Evolutionary conservation across 192 early-diverging fungal genomes (phyloP), one percentile per base, ranked within the genome.

Genomic region (Rhizoclosmatium sp.): DNA sequence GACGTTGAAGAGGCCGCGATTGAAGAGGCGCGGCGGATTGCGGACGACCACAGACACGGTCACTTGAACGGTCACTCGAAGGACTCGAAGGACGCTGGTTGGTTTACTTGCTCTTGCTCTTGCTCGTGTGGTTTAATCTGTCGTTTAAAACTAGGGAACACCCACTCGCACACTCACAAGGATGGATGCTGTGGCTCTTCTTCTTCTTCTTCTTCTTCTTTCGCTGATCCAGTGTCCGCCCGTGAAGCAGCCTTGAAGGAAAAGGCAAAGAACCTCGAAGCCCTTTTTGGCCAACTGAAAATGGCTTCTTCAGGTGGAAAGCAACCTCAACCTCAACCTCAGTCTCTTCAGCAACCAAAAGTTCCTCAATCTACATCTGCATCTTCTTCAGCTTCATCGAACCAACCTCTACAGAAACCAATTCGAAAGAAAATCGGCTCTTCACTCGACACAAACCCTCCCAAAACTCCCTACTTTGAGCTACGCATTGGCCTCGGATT

Each of bases 401-500:
- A 60, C 48, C 2, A 44, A 4, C 44, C 14, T 19, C 67, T 2
- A 3, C 70, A 54, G 40, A 51, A 71, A 68, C 86, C 87, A 31
- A 69, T 82, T 3, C 69, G 86, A 39, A 79, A 58, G 49, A 59
- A 58, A 47, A 83, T 89, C 9, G 66, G 80, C 21, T 81, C 84
- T 58, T 81, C 88, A 12, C 48, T 76, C 40, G 79, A 85, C 10
- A 69, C 78, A 31, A 79, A 83, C 44, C 71, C 76, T 14, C 60
- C 78, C 3, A 71, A 54, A 19, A 84, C 84, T 4, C 61, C 61
- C 2, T 67, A 76, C 66, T 90, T 90, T 81, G 86, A 88, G 71
- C 64, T 90, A 64, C 80, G 88, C 3, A 84, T 88, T 41, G 88
- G 88, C 0, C 83, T 81, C 71, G 82, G 76, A 5, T 90, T 90